A percentile compares a stretch with the other conserved stretches of the same genome.
Evolutionary conservation across 1,284 basidiomycete genomes (phyloP).

Genomic region (Moniliophthora roreri): DNA sequence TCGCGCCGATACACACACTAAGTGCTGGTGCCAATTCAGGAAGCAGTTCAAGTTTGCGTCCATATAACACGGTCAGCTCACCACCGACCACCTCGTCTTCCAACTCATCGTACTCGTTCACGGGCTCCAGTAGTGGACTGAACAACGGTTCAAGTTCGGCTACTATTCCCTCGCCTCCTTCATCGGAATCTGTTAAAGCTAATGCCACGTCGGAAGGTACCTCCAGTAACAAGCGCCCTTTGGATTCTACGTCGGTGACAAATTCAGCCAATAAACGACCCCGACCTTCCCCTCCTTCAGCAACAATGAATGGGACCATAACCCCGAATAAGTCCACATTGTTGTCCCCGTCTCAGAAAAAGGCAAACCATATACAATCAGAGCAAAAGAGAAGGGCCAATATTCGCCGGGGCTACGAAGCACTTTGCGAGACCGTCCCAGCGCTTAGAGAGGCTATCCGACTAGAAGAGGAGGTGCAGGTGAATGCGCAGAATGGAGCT

Average conservation of each 20-base stretch:
- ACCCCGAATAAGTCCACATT: conserved; percentile 45
- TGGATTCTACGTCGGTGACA: conserved; percentile 8
- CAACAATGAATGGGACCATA: conserved; percentile 11
- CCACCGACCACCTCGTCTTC: conserved; percentile 14
- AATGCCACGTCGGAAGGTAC: conserved; percentile 2
- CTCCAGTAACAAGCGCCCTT: conserved; percentile 8
- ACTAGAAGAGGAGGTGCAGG: conserved; percentile 52
- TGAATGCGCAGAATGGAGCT: conserved; percentile 1
- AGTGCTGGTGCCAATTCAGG: conserved; percentile 2
- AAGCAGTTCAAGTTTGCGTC: conserved; percentile 8
- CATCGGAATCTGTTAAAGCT: conserved; percentile 14
- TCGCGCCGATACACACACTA: conserved; percentile 11
- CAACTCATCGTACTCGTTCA: conserved; percentile 7
- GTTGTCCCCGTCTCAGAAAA: conserved; percentile 82
- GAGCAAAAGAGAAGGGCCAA: conserved; percentile 92
- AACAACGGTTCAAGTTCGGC: conserved; percentile 1
- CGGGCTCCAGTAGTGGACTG: background rate
- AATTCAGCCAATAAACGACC: conserved; percentile 21
- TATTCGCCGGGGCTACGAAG: conserved; percentile 85
- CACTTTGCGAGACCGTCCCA: conserved; percentile 80
- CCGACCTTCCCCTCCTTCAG: conserved; percentile 23
- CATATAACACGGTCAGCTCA: conserved; percentile 13
- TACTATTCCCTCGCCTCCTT: conserved; percentile 15
- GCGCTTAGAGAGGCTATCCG: conserved; percentile 74
- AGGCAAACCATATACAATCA: conserved; percentile 90